phyloP scores from a whole-genome alignment of 2,329 filamentous ascomycete species.

The Fusarium sambucinum region DNA sequence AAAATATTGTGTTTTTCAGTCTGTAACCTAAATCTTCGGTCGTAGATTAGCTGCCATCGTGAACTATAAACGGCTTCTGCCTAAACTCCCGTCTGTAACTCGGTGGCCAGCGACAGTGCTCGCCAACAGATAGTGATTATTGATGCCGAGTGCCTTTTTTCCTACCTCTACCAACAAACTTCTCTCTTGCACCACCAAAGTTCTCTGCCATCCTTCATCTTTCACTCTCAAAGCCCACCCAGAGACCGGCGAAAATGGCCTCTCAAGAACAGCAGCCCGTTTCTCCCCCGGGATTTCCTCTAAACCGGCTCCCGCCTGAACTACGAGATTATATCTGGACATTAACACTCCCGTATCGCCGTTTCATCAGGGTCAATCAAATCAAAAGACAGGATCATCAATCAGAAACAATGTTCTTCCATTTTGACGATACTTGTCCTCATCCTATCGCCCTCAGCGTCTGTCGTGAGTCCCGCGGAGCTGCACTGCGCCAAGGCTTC shows the following conservation, averaged over 20 bases:
- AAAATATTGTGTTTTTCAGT: too few species aligned
- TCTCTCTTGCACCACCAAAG: background rate
- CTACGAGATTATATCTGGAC: background rate
- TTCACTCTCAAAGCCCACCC: background rate
- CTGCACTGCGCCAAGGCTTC: background rate
- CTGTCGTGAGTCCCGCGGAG: background rate
- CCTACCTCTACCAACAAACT: background rate
- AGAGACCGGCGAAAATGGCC: background rate
- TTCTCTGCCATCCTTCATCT: background rate
- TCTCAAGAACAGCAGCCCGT: background rate
- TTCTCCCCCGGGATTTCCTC: background rate
- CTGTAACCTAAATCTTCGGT: too few species aligned
- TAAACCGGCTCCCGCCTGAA: background rate
- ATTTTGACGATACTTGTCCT: background rate
- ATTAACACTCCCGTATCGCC: background rate
- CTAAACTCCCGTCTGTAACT: too few species aligned
- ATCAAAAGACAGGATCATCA: background rate
- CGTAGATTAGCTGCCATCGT: too few species aligned
- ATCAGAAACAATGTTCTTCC: background rate
- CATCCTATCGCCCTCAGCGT: background rate
- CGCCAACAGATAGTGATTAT: too few species aligned
- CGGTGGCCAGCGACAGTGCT: too few species aligned
- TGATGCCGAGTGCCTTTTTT: too few species aligned
- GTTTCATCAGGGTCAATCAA: background rate
- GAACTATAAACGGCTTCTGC: too few species aligned